phyloP scores from a whole-genome alignment of 2,329 filamentous ascomycete genomes.

The Exserohilum rostratum region DNA sequence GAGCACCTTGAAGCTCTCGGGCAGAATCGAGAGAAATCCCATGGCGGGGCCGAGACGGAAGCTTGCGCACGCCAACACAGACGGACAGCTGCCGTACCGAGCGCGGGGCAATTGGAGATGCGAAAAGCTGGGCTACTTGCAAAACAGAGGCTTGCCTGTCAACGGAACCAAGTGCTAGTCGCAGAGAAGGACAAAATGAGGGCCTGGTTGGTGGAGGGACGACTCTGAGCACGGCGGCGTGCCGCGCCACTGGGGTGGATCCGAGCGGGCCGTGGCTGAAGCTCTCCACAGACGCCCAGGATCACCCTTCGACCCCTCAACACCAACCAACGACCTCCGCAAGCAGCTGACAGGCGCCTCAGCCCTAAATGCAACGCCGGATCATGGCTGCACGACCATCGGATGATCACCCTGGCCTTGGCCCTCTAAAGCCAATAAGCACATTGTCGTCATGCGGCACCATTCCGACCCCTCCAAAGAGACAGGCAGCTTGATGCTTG shows the following conservation, averaged over 20 bases:
- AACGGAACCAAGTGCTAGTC: background rate
- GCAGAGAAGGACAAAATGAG: constrained; percentile 2
- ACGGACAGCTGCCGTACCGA: background rate
- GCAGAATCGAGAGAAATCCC: constrained; percentile 70
- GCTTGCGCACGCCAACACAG: background rate
- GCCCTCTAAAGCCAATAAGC: constrained; percentile 14
- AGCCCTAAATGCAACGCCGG: constrained; percentile 21
- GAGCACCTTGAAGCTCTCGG: constrained; percentile 60
- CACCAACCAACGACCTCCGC: constrained; percentile 15
- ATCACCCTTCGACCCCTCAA: constrained; percentile 16
- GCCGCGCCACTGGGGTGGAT: constrained; percentile 5
- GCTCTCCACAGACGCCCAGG: constrained; percentile 2
- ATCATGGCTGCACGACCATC: constrained; percentile 13
- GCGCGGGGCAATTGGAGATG: background rate
- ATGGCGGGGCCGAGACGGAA: constrained; percentile 49
- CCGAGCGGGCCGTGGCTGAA: constrained; percentile 21
- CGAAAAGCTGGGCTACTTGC: background rate
- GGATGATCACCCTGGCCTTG: background rate
- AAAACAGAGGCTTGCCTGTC: background rate
- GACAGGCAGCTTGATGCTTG: constrained; percentile 14
- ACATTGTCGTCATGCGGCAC: constrained; percentile 6
- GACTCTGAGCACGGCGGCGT: constrained; percentile 7
- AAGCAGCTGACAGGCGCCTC: constrained; percentile 23
- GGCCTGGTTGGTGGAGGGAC: constrained; percentile 1
- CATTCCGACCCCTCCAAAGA: background rate